Evolutionary conservation across 2,329 filamentous ascomycete species (phyloP), one percentile per base, ranked within the genome.

Genomic region (Monosporascus sp.): DNA sequence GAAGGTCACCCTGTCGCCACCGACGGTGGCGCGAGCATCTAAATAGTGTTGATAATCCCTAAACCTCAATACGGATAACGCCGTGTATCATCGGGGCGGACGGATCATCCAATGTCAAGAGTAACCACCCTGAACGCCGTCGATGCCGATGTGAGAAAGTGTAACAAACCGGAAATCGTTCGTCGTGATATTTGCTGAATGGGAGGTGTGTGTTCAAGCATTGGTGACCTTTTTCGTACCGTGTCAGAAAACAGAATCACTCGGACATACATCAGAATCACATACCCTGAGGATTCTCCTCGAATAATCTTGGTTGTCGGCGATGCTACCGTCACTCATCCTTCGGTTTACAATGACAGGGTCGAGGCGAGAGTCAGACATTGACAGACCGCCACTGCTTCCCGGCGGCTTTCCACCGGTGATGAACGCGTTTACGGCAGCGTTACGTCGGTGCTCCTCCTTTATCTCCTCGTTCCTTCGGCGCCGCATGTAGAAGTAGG

Each of bases 251-350:
- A 52, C 6, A 7, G 27, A 50, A 43, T 41, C 27, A 5, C 3
- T 20, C 7, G 11, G 1, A 37, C n/a, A 5, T 7, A 38, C 6
- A 47, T 37, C 19, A 16, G 11, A 2, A 49, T 54, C 46, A 75
- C 82, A 61, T 81, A 96, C 93, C 85, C 95, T 89, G 68, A 97
- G 82, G 72, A 97, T 97, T 74, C 89, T 88, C 74, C 93, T 85
- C 58, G 93, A 97, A 75, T 96, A 97, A 71, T 97, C 93, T 73
- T 96, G 86, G 73, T 97, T 95, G 71, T 97, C 93, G 50, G 92
- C 93, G 71, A 97, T 97, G 72, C 92, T 97, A 62, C 93, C 93
- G 66, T 94, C 90, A 73, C 93, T 97, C 75, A 93, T 82, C 72
- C 92, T 84, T 67, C 91, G 81, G 63, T 91, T 84, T 54, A 87